Evolutionary conservation across 805 yeast species (phyloP), one percentile per base, ranked within the genome.

Genomic region (Brettanomyces nanus): DNA sequence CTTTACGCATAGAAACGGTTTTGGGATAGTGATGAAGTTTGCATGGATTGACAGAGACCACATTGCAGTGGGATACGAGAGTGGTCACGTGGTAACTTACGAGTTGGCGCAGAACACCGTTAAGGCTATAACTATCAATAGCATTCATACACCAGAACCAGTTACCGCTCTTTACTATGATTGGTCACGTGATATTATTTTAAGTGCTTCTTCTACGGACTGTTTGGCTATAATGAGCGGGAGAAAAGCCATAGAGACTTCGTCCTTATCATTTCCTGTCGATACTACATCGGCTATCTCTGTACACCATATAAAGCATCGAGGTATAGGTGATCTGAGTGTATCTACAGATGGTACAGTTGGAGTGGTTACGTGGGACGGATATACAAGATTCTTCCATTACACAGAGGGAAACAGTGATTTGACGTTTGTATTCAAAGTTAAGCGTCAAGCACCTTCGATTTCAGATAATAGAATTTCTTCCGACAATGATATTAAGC

Each of bases 11-110:
- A 31, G 47, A 19, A 31, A 29, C 7, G 74, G 68, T 13, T 66
- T 73, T 25, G 94, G 94, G 2, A 80, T 83, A 29, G 70, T 81
- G 11, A 82, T 85, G 86, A 69, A 66, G 33, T 47, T 80, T 3
- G 42, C 51, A 1, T 69, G 74, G 56, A 47, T 69, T 1, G 48
- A 47, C 9, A 46, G 51, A 2, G 43, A 53, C 7, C 39, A 56
- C 1, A 49, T 75, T 14, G 56, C 57, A 14, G 62, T 80, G 5
- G 95, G 94, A 1, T 85, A 71, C 51, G 95, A 85, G 53, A 77
- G 83, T 14, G 95, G 95, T 0, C 13, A 17, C 46, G 65, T 75
- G 5, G 58, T 61, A 1, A 47, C 58, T 1, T 60, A 51, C 21
- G 36, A 45, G 10, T 22, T 71, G 13, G n/a, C 14, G 20, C n/a